Evolutionary conservation across 1,284 basidiomycete species (phyloP), one percentile per base, ranked within the genome.

Genomic region (Thecaphora thlaspeos): DNA sequence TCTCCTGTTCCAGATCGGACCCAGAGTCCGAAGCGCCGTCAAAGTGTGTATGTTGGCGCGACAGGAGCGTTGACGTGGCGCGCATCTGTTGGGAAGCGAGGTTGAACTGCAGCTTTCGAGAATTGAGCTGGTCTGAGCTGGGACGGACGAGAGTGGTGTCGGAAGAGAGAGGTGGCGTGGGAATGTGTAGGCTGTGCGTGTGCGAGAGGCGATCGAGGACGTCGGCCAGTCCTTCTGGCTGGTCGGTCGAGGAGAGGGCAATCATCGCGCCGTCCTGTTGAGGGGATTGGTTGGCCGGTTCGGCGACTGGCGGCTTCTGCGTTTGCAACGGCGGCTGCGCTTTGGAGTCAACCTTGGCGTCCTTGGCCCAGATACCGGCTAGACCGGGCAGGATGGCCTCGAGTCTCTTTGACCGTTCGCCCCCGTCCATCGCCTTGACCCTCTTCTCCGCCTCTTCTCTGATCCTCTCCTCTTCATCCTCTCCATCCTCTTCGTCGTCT

Each of bases 21-120:
- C 61, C 60, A 8, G 64, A 67, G 22, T 71, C 63, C 2, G 60
- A 56, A 1, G 61, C 61, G 12, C 67, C 67, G 18, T 61, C 58
- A 43, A 57, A 68, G 17, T 51, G 28, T 21, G 55, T 55, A 1
- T 37, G 39, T n/a, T 68, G 56, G 0, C 52, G 48, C 15, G 61
- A 53, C 43, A 65, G 54, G 14, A 53, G 41, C 3, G 36, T 24
- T 7, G 56, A 56, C 0, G 55, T 55, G 10, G 59, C 56, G 22
- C 53, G 49, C 61, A 64, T 64, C 53, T 64, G 56, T 32, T 64
- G 61, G 40, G 61, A 60, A 5, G 56, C 48, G 2, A 60, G 46
- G 4, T 53, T 43, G 10, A 53, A 56, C 17, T 41, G 39, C 2
- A 64, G 57, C 40, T 64, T 53, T n/a, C n/a, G n/a, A n/a, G n/a